phyloP scores from a whole-genome alignment of 306 rosid genomes.

The Canavalia gladiata region DNA sequence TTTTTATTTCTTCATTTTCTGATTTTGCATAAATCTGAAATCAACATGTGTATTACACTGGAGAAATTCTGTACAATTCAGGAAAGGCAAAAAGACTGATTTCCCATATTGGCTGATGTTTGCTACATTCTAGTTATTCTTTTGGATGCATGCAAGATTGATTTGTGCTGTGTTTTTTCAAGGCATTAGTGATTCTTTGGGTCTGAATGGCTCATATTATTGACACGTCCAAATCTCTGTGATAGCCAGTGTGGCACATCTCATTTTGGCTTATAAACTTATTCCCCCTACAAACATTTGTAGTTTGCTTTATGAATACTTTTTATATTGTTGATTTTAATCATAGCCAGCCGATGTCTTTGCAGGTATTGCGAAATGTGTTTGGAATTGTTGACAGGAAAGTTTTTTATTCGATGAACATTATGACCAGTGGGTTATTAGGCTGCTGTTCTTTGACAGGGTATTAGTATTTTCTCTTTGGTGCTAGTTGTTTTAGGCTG shows the following conservation, averaged over 20 bases:
- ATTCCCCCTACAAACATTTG: slow-evolving; percentile 17
- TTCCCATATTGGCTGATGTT: slow-evolving; percentile 2
- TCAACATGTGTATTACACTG: slow-evolving; percentile 15
- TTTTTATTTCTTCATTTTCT: not conserved
- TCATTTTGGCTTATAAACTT: slow-evolving; percentile 10
- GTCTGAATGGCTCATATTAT: slow-evolving; percentile 10
- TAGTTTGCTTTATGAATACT: slow-evolving; percentile 18
- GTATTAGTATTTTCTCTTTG: slow-evolving; percentile 20
- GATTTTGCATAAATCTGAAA: slow-evolving; percentile 33
- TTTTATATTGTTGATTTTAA: slow-evolving; percentile 34
- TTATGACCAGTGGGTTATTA: slow-evolving; percentile 35
- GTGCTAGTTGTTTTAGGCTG: slow-evolving; percentile 33
- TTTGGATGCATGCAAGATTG: slow-evolving; percentile 1
- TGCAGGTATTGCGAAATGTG: slow-evolving; percentile 47
- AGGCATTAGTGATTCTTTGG: slow-evolving; percentile 25
- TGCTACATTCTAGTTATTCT: slow-evolving; percentile 22
- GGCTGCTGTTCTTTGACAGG: slow-evolving; percentile 23
- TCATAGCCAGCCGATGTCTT: slow-evolving; percentile 32
- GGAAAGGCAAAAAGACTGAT: slow-evolving; percentile 10
- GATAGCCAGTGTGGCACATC: slow-evolving; percentile 5
- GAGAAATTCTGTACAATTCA: slow-evolving; percentile 22
- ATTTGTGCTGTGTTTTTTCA: not conserved
- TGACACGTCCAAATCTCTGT: slow-evolving; percentile 3
- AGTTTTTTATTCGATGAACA: slow-evolving; percentile 29
- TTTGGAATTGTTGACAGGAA: slow-evolving; percentile 33